These are phyloP conservation scores for Glycine soja DNA, from an alignment of 306 rosid species.

Conservation along the genomic window DNA sequence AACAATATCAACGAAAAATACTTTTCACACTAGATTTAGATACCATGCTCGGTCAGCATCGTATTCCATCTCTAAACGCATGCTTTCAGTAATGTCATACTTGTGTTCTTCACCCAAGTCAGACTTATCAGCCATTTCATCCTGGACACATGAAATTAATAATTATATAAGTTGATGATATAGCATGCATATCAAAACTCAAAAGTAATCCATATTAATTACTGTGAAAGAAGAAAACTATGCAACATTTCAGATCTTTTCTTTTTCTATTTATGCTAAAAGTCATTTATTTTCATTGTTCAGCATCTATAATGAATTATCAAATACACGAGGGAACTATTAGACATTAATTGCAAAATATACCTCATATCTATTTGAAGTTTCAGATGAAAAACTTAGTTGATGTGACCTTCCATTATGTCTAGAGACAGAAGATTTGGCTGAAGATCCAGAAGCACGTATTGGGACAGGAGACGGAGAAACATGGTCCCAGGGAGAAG, in stretches of 20 bases:
- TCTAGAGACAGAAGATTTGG: constrained; percentile 67
- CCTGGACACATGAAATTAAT: constrained; percentile 55
- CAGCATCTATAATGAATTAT: constrained; percentile 15
- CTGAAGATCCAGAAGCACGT: constrained; percentile 88
- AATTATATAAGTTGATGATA: constrained; percentile 31
- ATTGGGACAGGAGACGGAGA: constrained; percentile 95
- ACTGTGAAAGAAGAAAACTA: too few relatives aligned
- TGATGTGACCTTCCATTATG: constrained; percentile 74
- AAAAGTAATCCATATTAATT: background rate
- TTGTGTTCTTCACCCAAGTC: constrained; percentile 61
- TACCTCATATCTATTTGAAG: constrained; percentile 68
- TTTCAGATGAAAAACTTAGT: constrained; percentile 57
- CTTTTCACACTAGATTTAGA: constrained; percentile 42
- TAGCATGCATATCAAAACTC: too few relatives aligned
- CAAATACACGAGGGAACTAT: constrained; percentile 10
- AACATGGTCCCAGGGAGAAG: constrained; percentile 95
- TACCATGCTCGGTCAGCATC: constrained; percentile 97
- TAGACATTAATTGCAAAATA: constrained; percentile 20
- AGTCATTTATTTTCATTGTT: background rate
- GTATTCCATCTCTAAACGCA: constrained; percentile 95
- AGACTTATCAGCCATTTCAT: constrained; percentile 56
- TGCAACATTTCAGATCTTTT: too few relatives aligned
- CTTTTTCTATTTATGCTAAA: constrained; percentile 11
- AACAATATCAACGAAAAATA: background rate
- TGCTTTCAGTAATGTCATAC: constrained; percentile 88